phyloP scores from a whole-genome alignment of 495 filamentous ascomycete species.

The Neurospora cerealis region DNA sequence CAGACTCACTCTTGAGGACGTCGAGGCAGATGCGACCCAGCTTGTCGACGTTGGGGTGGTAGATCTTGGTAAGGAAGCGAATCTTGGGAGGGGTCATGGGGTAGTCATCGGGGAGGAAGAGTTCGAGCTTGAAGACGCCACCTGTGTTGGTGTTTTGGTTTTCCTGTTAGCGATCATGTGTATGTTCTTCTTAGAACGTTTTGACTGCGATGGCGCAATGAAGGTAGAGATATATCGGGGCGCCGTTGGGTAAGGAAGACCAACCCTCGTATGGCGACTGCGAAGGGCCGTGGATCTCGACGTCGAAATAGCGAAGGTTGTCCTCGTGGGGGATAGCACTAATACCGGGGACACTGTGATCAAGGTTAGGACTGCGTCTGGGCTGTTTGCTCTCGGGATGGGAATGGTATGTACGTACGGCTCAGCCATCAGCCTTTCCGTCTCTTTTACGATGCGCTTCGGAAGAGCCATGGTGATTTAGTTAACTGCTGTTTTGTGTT shows the following conservation, averaged over 20 bases:
- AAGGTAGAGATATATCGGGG: background rate
- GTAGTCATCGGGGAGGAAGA: slow-evolving; percentile 99
- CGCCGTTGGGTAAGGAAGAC: slow-evolving; percentile 28
- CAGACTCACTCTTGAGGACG: slow-evolving; percentile 82
- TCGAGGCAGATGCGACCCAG: slow-evolving; percentile 94
- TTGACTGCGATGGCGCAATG: background rate
- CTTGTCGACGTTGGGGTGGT: slow-evolving; percentile 98
- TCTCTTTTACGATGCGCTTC: slow-evolving; percentile 97
- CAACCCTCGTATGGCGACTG: slow-evolving; percentile 81
- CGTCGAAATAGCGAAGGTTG: slow-evolving; percentile 96
- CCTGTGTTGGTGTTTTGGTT: slow-evolving; percentile 36
- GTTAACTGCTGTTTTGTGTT: background rate
- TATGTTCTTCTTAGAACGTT: background rate
- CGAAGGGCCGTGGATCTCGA: slow-evolving; percentile 88
- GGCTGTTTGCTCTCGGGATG: background rate
- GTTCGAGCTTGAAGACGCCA: slow-evolving; percentile 92
- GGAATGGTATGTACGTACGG: slow-evolving; percentile 52
- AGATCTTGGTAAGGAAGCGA: slow-evolving; percentile 96
- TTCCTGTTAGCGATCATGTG: background rate
- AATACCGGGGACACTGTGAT: slow-evolving; percentile 79
- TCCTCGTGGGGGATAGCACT: slow-evolving; percentile 97
- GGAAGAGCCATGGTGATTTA: slow-evolving; percentile 57
- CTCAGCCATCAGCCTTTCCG: slow-evolving; percentile 91
- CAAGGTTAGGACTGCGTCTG: slow-evolving; percentile 9
- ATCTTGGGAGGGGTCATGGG: slow-evolving; percentile 99